Percentiles rank a stretch among this genome's conserved stretches.
Conservation (phyloP, 1,284 basidiomycete genomes). For the Cryptococcus wingfieldii region DNA sequence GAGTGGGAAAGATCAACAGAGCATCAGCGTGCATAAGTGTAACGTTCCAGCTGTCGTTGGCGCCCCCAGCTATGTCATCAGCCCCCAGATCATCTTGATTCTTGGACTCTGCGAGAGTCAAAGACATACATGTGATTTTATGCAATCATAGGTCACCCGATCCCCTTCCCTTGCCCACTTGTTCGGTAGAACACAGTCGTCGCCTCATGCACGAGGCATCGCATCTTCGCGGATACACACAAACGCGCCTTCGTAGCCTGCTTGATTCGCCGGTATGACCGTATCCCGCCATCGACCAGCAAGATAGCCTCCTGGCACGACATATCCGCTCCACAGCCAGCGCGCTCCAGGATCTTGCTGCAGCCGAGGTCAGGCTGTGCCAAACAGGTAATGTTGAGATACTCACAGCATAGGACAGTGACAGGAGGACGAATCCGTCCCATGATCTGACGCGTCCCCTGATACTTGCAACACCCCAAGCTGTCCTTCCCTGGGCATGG, state of each 20-base stretch:
- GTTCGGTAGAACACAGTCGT: too few species aligned
- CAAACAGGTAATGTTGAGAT: background rate
- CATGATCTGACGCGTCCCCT: constrained; percentile 44
- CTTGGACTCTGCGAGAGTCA: too few species aligned
- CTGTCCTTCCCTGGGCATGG: constrained; percentile 15
- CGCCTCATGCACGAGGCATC: too few species aligned
- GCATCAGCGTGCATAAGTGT: too few species aligned
- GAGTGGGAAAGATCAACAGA: too few species aligned
- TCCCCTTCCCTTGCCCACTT: too few species aligned
- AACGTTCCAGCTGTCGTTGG: too few species aligned
- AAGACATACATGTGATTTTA: too few species aligned
- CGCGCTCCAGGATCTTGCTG: constrained; percentile 29
- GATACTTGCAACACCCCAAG: constrained; percentile 36
- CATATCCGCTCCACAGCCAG: constrained; percentile 47
- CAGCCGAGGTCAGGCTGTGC: too few species aligned
- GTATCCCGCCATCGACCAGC: constrained; percentile 47
- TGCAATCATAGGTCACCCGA: too few species aligned
- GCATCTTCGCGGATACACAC: constrained; percentile 36
- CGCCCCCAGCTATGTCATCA: too few species aligned
- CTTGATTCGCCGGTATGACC: constrained; percentile 35
- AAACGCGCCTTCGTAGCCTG: constrained; percentile 41
- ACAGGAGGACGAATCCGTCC: constrained; percentile 43
- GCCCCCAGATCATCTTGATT: too few species aligned
- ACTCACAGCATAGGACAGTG: constrained; percentile 25
- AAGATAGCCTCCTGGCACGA: constrained; percentile 41